Evolutionary conservation across 2,329 filamentous ascomycete species (phyloP), one percentile per base, ranked within the genome.

Genomic region (Cladobotryum protrusum): DNA sequence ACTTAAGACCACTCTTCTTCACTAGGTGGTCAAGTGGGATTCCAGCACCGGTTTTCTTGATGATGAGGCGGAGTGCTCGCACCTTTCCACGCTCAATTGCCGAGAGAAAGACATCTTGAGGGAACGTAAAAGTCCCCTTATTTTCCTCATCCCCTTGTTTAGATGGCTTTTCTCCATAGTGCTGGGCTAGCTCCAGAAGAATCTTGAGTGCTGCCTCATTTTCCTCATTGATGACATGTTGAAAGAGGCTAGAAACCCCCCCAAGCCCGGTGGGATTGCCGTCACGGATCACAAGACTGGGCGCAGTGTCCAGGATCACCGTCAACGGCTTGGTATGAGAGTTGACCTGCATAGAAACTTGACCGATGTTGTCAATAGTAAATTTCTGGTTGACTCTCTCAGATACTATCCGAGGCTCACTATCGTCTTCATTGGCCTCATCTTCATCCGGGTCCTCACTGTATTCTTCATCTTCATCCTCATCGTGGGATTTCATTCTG

Each of bases 331-430:
- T 74, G 8, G 76, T 67, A 14, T 72, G 67, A 50, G 85, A 87
- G 61, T 87, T 83, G 52, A 89, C 85, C 49, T 85, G 75, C 60
- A 78, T 83, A 0, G 79, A 80, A 4, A 86, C 73, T 55, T 87
- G 78, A 0, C 86, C 86, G 50, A 93, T 75, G 57, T 89, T 82
- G 14, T 93, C 86, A 47, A 92, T 78, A 0, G 88, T 93, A 62
- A 87, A 88, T 34, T 77, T 73, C 12, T 85, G 79, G 56, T 85
- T 78, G 24, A 89, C 69, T 37, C 83, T 71, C 52, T 84, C 76
- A 14, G 68, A 69, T 43, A 72, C 69, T 37, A 81, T 72, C 6
- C 69, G 68, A 15, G 72, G 72, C 40, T 70, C 67, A 4, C 66
- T 64, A 1, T 65, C 68, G 1, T 68, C 64, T 3, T 62, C 66